phyloP scores from a whole-genome alignment of 345 rosid genomes.

The Dovyalis caffra region DNA sequence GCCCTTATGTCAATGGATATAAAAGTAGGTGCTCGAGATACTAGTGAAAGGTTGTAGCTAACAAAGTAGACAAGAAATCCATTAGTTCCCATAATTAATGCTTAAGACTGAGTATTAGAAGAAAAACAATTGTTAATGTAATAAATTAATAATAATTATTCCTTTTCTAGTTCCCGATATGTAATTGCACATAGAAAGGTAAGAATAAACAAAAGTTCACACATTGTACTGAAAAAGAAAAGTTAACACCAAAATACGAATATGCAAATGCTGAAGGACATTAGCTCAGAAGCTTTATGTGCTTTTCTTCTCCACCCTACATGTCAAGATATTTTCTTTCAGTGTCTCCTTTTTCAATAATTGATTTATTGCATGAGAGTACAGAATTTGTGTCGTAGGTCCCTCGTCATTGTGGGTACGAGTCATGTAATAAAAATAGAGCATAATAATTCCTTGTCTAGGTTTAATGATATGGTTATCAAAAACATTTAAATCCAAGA shows the following conservation, averaged over 20 bases:
- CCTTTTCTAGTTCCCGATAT: neutral
- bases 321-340: slow-evolving; percentile 8
- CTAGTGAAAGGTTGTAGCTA: neutral
- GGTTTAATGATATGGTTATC: slow-evolving; percentile 14
- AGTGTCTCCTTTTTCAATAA: neutral
- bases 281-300: slow-evolving; percentile 3
- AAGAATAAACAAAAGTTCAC: neutral
- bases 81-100: neutral
- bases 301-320: slow-evolving; percentile 9
- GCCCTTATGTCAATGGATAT: slow-evolving; percentile 7
- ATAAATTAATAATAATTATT: neutral
- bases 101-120: neutral
- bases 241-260: neutral
- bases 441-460: slow-evolving; percentile 10
- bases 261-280: slow-evolving; percentile 4
- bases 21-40: neutral
- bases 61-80: slow-evolving; percentile 6
- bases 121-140: neutral
- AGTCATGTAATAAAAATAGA: neutral
- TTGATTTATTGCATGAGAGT: slow-evolving; percentile 2
- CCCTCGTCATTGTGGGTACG: neutral
- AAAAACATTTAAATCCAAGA: neutral
- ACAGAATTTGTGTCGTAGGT: slow-evolving; percentile 4
- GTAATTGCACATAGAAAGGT: neutral
- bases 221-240: neutral